These are phyloP conservation scores for Colletotrichum coccodes DNA, from an alignment of 2,329 filamentous ascomycete species.

Conservation along the genomic window DNA sequence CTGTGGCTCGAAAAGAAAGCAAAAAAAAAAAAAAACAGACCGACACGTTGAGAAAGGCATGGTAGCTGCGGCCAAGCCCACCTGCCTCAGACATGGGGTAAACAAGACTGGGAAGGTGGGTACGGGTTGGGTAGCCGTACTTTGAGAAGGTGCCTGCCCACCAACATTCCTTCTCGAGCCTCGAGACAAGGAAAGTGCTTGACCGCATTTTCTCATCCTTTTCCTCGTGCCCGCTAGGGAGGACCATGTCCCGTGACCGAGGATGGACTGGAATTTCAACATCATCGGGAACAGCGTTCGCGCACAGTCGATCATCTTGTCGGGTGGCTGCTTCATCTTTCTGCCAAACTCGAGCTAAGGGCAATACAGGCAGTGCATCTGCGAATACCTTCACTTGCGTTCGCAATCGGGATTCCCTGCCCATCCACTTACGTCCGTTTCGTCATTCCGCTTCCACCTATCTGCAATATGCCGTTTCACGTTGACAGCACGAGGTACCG, in stretches of 20 bases:
- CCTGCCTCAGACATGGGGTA: conserved; percentile 6
- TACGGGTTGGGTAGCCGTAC: background rate
- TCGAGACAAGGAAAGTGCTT: background rate
- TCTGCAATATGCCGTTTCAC: conserved; percentile 2
- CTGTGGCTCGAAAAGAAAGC: background rate
- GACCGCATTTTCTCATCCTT: background rate
- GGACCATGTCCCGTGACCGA: background rate
- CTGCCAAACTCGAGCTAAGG: background rate
- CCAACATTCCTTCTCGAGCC: background rate
- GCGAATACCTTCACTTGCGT: conserved; percentile 5
- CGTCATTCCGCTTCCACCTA: background rate
- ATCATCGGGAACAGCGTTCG: too few relatives aligned
- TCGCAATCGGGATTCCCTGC: background rate
- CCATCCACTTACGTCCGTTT: background rate
- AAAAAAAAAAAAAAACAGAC: background rate
- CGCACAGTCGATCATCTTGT: background rate
- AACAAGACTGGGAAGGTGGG: background rate
- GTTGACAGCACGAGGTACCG: background rate
- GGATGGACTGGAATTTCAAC: background rate
- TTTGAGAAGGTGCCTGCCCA: background rate
- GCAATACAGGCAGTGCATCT: background rate
- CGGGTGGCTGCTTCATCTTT: background rate
- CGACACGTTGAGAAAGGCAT: background rate
- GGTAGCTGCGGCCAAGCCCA: background rate
- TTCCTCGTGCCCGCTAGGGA: background rate